Conservation (phyloP, 225 moss, liverwort and hornwort species). For the Bryum argenteum region DNA sequence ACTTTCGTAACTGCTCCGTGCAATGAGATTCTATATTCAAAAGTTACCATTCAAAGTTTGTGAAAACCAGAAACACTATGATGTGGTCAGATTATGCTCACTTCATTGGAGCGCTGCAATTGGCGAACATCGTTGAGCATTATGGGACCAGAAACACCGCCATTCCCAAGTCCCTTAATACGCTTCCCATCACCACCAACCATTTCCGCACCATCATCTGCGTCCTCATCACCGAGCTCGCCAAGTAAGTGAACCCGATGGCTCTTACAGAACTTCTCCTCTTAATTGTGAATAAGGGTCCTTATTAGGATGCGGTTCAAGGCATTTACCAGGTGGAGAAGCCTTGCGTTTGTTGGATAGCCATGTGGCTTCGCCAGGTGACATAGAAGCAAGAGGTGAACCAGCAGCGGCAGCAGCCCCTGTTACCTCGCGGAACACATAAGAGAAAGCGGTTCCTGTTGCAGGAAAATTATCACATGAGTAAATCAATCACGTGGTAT, state of each 20-base stretch:
- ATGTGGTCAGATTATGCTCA: slow-evolving; percentile 29
- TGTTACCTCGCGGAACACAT: slow-evolving; percentile 71
- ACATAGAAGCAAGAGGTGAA: slow-evolving; percentile 27
- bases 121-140: slow-evolving; percentile 92
- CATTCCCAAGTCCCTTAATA: slow-evolving; percentile 68
- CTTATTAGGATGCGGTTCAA: neutral
- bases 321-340: slow-evolving; percentile 55
- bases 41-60: neutral
- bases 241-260: neutral
- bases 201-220: slow-evolving; percentile 57
- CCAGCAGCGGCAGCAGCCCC: slow-evolving; percentile 7
- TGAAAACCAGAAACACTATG: slow-evolving; percentile 2
- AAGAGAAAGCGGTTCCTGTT: slow-evolving; percentile 78
- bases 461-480: slow-evolving; percentile 7
- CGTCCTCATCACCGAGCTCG: slow-evolving; percentile 19
- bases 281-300: neutral
- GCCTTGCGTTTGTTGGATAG: slow-evolving; percentile 74
- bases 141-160: slow-evolving; percentile 73
- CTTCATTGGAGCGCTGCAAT: slow-evolving; percentile 92
- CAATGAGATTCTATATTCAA: no score
- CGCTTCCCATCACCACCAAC: slow-evolving; percentile 73
- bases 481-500: neutral
- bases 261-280: neutral
- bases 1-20: no score
- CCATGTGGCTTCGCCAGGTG: slow-evolving; percentile 48